Evolutionary conservation across 345 rosid species (phyloP).

Genomic region (Melaleuca quinquenervia): DNA sequence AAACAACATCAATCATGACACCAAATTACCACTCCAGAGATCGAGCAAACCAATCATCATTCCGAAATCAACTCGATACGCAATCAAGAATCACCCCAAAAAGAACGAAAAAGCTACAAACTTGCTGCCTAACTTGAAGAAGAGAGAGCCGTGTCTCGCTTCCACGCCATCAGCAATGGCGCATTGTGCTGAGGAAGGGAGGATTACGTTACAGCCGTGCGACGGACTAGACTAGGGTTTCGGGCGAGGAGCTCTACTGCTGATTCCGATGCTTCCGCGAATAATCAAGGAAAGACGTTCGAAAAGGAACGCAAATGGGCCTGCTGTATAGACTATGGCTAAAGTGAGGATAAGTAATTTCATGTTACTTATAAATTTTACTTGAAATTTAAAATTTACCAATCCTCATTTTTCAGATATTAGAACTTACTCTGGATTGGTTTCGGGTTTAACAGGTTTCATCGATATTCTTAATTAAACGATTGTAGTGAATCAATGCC

Average conservation of each 20-base stretch:
- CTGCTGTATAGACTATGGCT: background rate
- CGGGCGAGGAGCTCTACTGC: background rate
- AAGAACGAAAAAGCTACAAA: background rate
- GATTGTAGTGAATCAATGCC: no score
- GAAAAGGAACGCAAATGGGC: accelerated
- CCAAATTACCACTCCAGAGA: background rate
- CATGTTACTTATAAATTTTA: no score
- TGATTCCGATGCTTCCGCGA: background rate
- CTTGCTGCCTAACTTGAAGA: background rate
- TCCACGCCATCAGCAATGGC: background rate
- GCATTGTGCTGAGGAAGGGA: background rate
- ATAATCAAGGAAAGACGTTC: background rate
- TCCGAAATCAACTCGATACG: background rate
- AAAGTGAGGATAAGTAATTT: no score
- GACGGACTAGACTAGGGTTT: background rate
- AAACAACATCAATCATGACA: background rate
- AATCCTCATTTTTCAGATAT: no score
- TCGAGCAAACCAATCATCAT: background rate
- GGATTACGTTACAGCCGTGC: background rate
- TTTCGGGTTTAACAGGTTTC: no score
- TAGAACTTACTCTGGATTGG: no score
- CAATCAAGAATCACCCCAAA: background rate
- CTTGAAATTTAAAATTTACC: no score
- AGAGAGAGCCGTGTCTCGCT: background rate
- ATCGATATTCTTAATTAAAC: no score